These are phyloP conservation scores for Adansonia rubrostipa DNA, from an alignment of 441 rosid species.

Conservation along the genomic window DNA sequence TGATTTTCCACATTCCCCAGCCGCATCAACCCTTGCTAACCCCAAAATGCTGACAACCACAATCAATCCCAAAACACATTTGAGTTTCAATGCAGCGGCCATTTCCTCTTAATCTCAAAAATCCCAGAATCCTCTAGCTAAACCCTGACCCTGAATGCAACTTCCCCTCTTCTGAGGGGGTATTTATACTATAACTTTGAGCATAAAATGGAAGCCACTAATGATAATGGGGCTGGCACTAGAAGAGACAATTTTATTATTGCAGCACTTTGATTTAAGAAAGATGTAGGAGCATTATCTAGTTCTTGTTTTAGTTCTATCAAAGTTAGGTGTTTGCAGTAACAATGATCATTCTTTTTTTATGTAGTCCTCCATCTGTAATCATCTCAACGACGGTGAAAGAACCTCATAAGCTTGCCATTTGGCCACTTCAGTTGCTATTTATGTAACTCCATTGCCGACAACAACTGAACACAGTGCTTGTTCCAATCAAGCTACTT, in stretches of 20 bases:
- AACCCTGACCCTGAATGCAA: constrained; percentile 21
- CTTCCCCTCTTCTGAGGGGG: background rate
- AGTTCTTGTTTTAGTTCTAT: background rate
- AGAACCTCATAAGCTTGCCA: constrained; percentile 7
- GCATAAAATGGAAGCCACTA: constrained; percentile 31
- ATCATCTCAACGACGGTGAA: constrained; percentile 18
- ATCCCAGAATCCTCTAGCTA: background rate
- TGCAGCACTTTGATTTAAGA: constrained; percentile 25
- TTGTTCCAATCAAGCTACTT: constrained; percentile 27
- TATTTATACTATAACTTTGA: constrained; percentile 36
- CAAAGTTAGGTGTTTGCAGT: constrained; percentile 12
- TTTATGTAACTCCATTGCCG: constrained; percentile 29
- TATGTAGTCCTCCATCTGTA: constrained; percentile 28
- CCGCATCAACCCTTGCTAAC: constrained; percentile 37
- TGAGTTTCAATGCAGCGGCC: constrained; percentile 40
- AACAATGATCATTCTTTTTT: background rate
- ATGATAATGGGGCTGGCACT: constrained; percentile 43
- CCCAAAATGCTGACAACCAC: constrained; percentile 26
- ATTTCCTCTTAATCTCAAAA: constrained; percentile 24
- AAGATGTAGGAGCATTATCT: background rate
- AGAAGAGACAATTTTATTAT: constrained; percentile 18
- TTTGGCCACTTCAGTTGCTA: constrained; percentile 22
- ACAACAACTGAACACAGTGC: background rate
- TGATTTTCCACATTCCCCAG: constrained; percentile 69
- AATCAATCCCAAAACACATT: constrained; percentile 42